These are phyloP conservation scores for Streptanthus diversifolius DNA, from an alignment of 345 rosid species.

Conservation along the genomic window DNA sequence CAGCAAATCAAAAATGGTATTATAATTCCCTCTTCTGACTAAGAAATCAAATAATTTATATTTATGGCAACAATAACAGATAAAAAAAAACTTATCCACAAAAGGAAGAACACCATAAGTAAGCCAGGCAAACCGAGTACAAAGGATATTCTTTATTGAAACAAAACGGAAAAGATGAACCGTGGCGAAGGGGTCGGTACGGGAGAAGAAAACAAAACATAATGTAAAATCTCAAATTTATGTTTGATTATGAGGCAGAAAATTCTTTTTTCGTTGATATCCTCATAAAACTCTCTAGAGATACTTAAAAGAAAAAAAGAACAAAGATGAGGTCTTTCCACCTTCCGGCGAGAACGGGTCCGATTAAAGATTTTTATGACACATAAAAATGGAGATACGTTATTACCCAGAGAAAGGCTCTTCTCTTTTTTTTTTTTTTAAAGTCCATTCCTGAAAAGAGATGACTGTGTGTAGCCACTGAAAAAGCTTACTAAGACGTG, in stretches of 20 bases:
- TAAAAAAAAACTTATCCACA: neutral
- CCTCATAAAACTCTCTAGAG: slow-evolving; percentile 20
- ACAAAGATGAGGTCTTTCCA: slow-evolving; percentile 23
- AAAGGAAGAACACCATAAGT: neutral
- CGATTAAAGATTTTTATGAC: slow-evolving; percentile 28
- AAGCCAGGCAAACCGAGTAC: neutral
- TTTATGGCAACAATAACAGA: neutral
- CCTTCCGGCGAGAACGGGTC: slow-evolving; percentile 23
- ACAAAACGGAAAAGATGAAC: slow-evolving; percentile 6
- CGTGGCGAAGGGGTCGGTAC: neutral
- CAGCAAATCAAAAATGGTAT: too few species aligned
- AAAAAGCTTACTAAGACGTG: slow-evolving; percentile 2
- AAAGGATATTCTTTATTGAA: slow-evolving; percentile 16
- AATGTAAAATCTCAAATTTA: slow-evolving; percentile 19
- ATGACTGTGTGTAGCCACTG: slow-evolving; percentile 8
- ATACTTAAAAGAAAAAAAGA: neutral
- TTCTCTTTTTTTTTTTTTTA: slow-evolving; percentile 3
- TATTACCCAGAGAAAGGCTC: slow-evolving; percentile 33
- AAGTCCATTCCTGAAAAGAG: slow-evolving; percentile 19
- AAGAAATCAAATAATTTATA: neutral
- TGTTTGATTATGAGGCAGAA: slow-evolving; percentile 21
- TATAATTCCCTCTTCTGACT: too few species aligned
- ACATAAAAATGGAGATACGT: slow-evolving; percentile 32
- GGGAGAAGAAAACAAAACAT: slow-evolving; percentile 12
- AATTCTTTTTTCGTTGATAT: slow-evolving; percentile 19